phyloP scores from a whole-genome alignment of 352 stramenopile species.

The Blastocystis sp. region DNA sequence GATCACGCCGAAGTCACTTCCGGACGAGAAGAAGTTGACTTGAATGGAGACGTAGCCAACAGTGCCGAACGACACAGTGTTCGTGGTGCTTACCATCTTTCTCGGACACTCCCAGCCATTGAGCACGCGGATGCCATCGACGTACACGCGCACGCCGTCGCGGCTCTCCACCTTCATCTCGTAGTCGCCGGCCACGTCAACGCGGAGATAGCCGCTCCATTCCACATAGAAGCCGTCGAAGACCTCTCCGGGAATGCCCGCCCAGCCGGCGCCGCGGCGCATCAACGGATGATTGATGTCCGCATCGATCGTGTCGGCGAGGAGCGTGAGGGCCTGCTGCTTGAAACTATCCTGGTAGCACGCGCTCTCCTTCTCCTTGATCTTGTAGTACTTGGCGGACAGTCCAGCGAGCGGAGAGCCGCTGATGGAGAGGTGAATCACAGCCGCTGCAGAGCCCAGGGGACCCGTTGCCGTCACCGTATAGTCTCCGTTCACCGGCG shows the following conservation, averaged over 20 bases:
- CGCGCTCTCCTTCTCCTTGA: neutral
- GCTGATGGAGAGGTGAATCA: neutral
- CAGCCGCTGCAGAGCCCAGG: neutral
- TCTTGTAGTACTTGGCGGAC: conserved; percentile 2
- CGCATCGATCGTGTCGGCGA: neutral
- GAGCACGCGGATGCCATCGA: neutral
- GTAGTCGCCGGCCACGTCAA: neutral
- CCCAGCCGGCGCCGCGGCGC: neutral
- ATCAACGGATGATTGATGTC: neutral
- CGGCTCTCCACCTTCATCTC: conserved; percentile 12
- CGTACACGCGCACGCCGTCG: conserved; percentile 1
- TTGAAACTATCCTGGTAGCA: neutral
- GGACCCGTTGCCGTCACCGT: conserved; percentile 13
- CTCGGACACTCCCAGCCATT: neutral
- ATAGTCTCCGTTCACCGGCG: neutral
- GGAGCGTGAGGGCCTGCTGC: neutral
- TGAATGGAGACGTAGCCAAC: neutral
- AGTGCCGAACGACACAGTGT: neutral
- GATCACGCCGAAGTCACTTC: neutral
- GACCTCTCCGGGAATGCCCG: conserved; percentile 7
- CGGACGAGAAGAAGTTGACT: neutral
- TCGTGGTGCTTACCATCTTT: neutral
- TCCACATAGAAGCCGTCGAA: conserved; percentile 8
- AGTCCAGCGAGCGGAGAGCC: conserved; percentile 1
- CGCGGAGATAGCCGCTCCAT: neutral